Evolutionary conservation across 495 filamentous ascomycete genomes (phyloP).

Genomic region (Penicillium lividum): DNA sequence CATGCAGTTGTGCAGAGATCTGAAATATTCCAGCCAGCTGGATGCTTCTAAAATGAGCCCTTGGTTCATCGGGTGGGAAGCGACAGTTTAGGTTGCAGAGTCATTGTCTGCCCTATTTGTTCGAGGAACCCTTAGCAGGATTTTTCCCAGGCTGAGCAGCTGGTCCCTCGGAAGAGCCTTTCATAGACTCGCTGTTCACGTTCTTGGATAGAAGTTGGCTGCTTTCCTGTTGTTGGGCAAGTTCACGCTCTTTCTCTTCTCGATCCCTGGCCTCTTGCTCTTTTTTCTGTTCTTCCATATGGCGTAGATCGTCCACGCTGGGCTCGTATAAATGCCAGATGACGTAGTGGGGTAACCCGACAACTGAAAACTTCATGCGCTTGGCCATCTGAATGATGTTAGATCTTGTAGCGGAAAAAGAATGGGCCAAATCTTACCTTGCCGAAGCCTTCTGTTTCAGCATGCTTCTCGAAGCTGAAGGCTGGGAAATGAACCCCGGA

Average conservation of each 20-base stretch:
- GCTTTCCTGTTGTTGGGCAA: conserved; percentile 47
- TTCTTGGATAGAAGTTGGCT: conserved; percentile 12
- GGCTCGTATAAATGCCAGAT: conserved; percentile 99
- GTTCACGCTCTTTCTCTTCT: conserved; percentile 72
- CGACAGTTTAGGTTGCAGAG: background rate
- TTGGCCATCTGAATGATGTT: conserved; percentile 79
- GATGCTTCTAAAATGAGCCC: conserved; percentile 33
- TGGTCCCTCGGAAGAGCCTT: conserved; percentile 20
- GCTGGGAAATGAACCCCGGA: conserved; percentile 96
- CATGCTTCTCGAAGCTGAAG: conserved; percentile 98
- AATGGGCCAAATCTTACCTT: conserved; percentile 62
- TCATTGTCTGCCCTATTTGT: background rate
- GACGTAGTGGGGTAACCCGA: conserved; percentile 95
- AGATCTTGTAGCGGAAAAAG: conserved; percentile 23
- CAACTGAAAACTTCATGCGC: conserved; percentile 93
- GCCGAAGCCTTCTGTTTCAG: conserved; percentile 97
- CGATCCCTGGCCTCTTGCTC: conserved; percentile 72
- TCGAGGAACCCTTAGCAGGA: conserved; percentile 15
- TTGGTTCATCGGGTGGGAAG: conserved; percentile 58
- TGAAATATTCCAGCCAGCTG: conserved; percentile 19
- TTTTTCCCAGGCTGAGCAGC: conserved; percentile 18
- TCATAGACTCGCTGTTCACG: conserved; percentile 7
- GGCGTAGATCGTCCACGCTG: conserved; percentile 91
- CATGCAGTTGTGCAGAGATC: background rate
- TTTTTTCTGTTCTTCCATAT: conserved; percentile 96